Evolutionary conservation across 371 early-diverging fungal genomes (phyloP), one percentile per base, ranked within the genome.

Genomic region (Mortierella sp.): DNA sequence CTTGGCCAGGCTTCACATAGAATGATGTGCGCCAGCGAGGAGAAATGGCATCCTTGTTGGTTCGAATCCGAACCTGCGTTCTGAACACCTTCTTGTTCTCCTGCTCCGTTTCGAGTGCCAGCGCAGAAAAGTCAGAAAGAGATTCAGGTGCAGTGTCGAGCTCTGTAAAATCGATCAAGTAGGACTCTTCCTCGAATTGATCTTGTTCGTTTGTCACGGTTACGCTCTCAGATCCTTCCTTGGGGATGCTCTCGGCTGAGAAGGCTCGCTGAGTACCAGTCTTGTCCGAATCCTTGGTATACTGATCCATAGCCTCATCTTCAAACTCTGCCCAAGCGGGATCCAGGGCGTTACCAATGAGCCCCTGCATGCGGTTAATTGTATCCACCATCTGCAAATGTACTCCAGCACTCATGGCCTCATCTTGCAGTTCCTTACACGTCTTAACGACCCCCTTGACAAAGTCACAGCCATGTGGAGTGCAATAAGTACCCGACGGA

Each of bases 1-100:
- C 26, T 48, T 72, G 64, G 0, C 72, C 77, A 1, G 66, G 66
- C 23, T 65, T 56, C 62, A 76, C 68, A 57, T 65, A 62, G 44
- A 76, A 76, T 1, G 77, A 71, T 2, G 68, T 56, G 7, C 64
- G 18, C 77, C 77, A 76, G 21, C 71, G 60, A 1, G 62, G 59
- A 4, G 72, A 58, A 46, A 76, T 76, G 12, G 77, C 65, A 1
- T 52, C 58, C 16, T 57, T 37, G 51, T 72, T 71, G 23, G 77
- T 72, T 11, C 77, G 72, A 26, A 76, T 68, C 7, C 77, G 68
- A 9, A 76, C 77, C n/a, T 76, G 77, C 0, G 77, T 76, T 37
- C 77, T 71, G 62, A 71, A 72, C 3, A 45, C 16, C 25, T 50
- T 46, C 1, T 44, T 30, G 37, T 37, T 51, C n/a, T 53, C 23